Evolutionary conservation across 352 stramenopile species (phyloP).

Genomic region (Pythium pectinolyticum): DNA sequence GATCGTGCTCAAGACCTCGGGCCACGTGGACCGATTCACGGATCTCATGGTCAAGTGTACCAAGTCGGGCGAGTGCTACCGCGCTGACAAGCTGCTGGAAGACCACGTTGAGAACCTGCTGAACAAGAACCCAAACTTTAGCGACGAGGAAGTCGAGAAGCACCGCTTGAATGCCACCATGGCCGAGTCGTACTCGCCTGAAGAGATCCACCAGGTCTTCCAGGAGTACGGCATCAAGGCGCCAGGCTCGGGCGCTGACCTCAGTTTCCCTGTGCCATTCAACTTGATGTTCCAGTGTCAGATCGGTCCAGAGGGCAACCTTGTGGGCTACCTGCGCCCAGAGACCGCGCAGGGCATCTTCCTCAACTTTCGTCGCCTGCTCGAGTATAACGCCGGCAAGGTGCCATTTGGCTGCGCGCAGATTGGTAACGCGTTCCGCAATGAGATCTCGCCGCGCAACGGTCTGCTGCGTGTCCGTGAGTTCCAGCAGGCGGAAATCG

Average conservation of each 20-base stretch:
- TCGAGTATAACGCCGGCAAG: conserved; percentile 98
- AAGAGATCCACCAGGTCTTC: conserved; percentile 96
- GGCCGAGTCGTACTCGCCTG: conserved; percentile 97
- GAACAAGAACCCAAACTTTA: conserved; percentile 84
- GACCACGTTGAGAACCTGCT: conserved; percentile 98
- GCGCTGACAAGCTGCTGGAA: conserved; percentile 99
- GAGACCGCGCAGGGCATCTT: conserved; percentile 99
- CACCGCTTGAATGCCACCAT: conserved; percentile 93
- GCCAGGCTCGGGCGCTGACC: conserved; percentile 86
- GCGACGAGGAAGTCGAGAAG: conserved; percentile 87
- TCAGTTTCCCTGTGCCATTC: conserved; percentile 97
- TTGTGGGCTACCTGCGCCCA: conserved; percentile 96
- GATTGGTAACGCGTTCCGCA: conserved; percentile 90
- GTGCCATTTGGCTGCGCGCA: conserved; percentile 83
- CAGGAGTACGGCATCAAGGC: conserved; percentile 94
- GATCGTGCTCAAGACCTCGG: conserved; percentile 97
- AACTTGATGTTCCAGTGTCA: conserved; percentile 99
- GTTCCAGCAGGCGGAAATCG: conserved; percentile 99
- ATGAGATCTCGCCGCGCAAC: conserved; percentile 97
- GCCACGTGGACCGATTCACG: conserved; percentile 99
- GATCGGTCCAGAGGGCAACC: conserved; percentile 97
- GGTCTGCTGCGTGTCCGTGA: conserved; percentile 98
- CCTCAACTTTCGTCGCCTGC: conserved; percentile 98
- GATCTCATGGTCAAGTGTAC: conserved; percentile 99
- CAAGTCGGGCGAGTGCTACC: conserved; percentile 97